phyloP scores from a whole-genome alignment of 2,329 filamentous ascomycete genomes.

The Pleoardoris graminearum region DNA sequence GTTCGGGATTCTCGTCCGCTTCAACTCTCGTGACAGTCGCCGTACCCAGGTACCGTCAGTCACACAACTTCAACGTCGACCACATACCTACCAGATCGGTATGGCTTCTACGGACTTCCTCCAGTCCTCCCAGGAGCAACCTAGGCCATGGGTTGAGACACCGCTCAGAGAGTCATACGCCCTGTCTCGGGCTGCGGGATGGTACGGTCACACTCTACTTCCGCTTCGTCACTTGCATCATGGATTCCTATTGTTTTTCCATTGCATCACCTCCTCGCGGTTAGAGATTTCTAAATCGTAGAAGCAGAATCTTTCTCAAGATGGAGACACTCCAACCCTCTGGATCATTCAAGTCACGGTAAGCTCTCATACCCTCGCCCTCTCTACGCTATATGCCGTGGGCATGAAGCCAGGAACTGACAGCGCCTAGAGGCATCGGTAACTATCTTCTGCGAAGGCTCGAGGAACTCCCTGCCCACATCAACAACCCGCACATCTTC shows the following conservation, averaged over 20 bases:
- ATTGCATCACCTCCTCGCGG: conserved; percentile 8
- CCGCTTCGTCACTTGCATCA: background rate
- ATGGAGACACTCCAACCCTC: conserved; percentile 83
- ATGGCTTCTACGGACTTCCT: conserved; percentile 34
- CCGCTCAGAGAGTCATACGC: conserved; percentile 69
- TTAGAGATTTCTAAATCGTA: conserved; percentile 46
- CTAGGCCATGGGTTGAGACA: conserved; percentile 67
- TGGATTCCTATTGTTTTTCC: background rate
- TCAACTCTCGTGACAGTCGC: too few species aligned
- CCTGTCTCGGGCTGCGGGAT: conserved; percentile 71
- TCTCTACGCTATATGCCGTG: too few species aligned
- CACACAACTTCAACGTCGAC: background rate
- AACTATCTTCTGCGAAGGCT: conserved; percentile 65
- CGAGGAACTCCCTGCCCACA: conserved; percentile 40
- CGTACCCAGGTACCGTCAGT: background rate
- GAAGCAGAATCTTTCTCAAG: conserved; percentile 78
- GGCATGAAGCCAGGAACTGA: conserved; percentile 20
- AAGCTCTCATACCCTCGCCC: conserved; percentile 11
- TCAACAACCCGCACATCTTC: conserved; percentile 67
- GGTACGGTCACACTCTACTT: conserved; percentile 56
- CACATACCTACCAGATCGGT: background rate
- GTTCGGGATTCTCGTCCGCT: too few species aligned
- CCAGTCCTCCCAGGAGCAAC: conserved; percentile 25
- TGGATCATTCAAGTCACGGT: conserved; percentile 78
- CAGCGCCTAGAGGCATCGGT: conserved; percentile 61